Base-by-base conservation (phyloP, 2,329 filamentous ascomycete species). In the Fusarium keratoplasticum region DNA sequence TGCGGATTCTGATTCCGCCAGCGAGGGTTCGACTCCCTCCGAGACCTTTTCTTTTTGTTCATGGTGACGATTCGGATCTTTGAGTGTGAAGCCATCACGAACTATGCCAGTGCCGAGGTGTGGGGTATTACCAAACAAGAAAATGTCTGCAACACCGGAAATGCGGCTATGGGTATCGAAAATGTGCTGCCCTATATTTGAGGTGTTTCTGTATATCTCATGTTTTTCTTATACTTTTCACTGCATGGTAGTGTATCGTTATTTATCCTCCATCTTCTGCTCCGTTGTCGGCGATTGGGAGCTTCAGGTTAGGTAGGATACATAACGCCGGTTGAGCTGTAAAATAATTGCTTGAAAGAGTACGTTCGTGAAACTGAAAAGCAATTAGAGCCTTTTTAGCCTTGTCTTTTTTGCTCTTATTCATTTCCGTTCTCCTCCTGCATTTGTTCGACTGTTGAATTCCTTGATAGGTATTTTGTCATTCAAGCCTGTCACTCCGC, bases 1-100 rank as follows among this genome's bases (percentile, higher is more conserved):
- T 82, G 80, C 80, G 79, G 80, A 81, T 79, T 79, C 78, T 81
- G 79, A 81, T 81, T 81, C 80, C 79, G 79, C 79, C 80, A 82
- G 80, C 79, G 79, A 81, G 79, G 80, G 79, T 81, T 80, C 79
- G 80, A 82, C 80, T 82, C 80, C 80, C 80, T 47, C 79, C 77
- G 77, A 77, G 77, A 81, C 80, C 80, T 81, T 20, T 38, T 5
- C 27, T 72, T 75, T 76, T 72, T 73, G 42, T 8, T 1, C 4
- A 59, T 64, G 14, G 6, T 10, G n/a, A 27, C 2, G 3, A 18
- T 38, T 7, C 8, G n/a, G 6, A 13, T 16, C 10, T 38, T 36
- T 10, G 10, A 20, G 11, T 5, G 22, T 40, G 55, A 59, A 40
- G 55, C 55, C 18, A 59, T 59, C 33, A 27, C 5, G 16, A 40